These are phyloP conservation scores for Apium graveolens DNA, from an alignment of 129 eudicot genomes.

Conservation along the genomic window DNA sequence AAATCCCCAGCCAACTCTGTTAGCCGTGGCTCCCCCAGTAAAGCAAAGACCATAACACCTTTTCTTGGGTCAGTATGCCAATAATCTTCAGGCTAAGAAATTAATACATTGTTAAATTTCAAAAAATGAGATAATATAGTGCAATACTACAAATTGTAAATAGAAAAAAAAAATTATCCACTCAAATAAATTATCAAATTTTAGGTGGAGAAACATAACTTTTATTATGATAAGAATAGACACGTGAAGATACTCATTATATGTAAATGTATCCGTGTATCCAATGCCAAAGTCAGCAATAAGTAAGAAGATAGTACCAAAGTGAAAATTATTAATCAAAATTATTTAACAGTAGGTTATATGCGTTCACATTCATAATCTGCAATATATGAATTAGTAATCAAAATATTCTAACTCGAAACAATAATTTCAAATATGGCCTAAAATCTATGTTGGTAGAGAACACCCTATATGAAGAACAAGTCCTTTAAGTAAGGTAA, in stretches of 20 bases:
- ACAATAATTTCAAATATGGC: too few species aligned
- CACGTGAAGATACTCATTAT: background rate
- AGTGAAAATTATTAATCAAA: background rate
- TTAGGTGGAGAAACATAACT: background rate
- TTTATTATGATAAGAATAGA: background rate
- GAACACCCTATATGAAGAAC: too few species aligned
- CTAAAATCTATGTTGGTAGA: too few species aligned
- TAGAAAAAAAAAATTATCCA: background rate
- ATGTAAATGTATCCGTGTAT: background rate
- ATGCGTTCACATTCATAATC: background rate
- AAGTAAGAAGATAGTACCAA: background rate
- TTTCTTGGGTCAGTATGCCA: conserved; percentile 92
- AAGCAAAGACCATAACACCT: conserved; percentile 91
- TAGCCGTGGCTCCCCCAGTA: conserved; percentile 94
- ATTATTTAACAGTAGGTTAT: background rate
- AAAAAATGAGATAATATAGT: background rate
- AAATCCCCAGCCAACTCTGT: conserved; percentile 85
- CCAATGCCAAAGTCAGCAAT: background rate
- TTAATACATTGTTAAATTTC: background rate
- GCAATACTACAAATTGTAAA: background rate
- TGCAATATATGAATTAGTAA: background rate
- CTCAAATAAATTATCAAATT: background rate
- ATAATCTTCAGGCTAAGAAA: conserved; percentile 78
- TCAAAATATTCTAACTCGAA: too few species aligned
- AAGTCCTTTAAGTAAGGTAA: too few species aligned